Evolutionary conservation across 2,329 filamentous ascomycete species (phyloP), one percentile per base, ranked within the genome.

Genomic region (Pyrenophora seminiperda): DNA sequence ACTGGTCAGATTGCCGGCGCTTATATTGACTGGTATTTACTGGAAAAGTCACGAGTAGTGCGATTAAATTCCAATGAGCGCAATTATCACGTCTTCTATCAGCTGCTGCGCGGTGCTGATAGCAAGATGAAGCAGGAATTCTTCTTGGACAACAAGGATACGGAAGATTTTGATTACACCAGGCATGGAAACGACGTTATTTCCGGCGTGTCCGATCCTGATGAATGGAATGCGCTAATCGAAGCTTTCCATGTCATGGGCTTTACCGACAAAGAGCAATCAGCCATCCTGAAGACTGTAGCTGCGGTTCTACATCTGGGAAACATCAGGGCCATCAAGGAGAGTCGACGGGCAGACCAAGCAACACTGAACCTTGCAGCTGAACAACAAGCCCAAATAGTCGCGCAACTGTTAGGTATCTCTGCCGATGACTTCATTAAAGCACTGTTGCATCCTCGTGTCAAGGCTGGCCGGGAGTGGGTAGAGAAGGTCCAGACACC

Each of bases 401-500:
- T 95, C 5, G 97, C 92, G 67, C 81, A 83, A 36, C 82, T 99
- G 20, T 82, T 97, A 4, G 93, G 92, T 0, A 92, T 99, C 14
- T 83, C 89, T 2, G 68, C 88, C 0, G 92, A 97, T 31, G 84
- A 89, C 1, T 99, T 99, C 59, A 80, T 96, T 9, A 90, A 91
- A 68, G 92, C 91, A 0, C 78, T 99, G 4, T 80, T 99, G 9
- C 94, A 97, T 67, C 94, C 94, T 7, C 90, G 86, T 50, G 95
- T 99, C 32, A 97, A 96, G 74, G 94, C 94, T 33, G 94, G 94
- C 15, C 85, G 92, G 43, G 94, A 99, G 76, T 97, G 93, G 94
- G 94, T 99, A 2, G 92, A 97, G 70, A 99, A 97, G 72, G 92
- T 95, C 1, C 94, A 99, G 71, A 97, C 93, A 1, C 93, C 94